A percentile compares a stretch with the other conserved stretches of the same genome.
phyloP scores from a whole-genome alignment of 805 yeast genomes.

The Vanderwaltozyma polyspora region DNA sequence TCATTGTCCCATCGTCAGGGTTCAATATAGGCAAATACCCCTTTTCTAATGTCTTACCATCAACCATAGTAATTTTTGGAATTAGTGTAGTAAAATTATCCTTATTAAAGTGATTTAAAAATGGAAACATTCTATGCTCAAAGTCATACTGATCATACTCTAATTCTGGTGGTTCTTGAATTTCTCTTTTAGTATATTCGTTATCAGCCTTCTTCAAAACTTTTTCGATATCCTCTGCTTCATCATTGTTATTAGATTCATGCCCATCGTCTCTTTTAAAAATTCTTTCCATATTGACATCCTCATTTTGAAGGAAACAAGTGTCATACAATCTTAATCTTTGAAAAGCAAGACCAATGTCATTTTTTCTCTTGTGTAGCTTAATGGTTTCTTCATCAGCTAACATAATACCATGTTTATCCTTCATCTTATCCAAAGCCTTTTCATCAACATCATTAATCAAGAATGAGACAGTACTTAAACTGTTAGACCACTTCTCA shows the following conservation, averaged over 20 bases:
- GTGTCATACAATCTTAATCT: slow-evolving; percentile 13
- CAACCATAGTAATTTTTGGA: slow-evolving; percentile 9
- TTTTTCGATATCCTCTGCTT: no score
- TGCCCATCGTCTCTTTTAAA: neutral
- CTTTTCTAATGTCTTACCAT: slow-evolving; percentile 3
- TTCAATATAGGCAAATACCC: slow-evolving; percentile 7
- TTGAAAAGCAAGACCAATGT: slow-evolving; percentile 3
- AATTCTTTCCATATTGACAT: neutral
- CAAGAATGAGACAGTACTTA: slow-evolving; percentile 1
- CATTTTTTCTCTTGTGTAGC: slow-evolving; percentile 2
- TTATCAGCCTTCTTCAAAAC: no score
- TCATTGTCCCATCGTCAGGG: neutral
- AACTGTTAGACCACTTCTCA: slow-evolving; percentile 11
- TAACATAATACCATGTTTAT: no score
- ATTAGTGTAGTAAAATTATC: slow-evolving; percentile 8
- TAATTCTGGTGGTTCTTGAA: neutral
- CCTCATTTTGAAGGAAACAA: slow-evolving; percentile 8
- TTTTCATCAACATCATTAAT: slow-evolving; percentile 7
- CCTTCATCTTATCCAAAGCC: neutral
- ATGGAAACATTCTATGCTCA: slow-evolving; percentile 17
- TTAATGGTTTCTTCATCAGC: neutral
- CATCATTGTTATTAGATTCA: no score
- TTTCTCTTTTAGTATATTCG: neutral
- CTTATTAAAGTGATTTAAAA: slow-evolving; percentile 6
- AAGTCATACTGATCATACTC: slow-evolving; percentile 12